These are phyloP conservation scores for Tephrocybe sp. DNA, from an alignment of 768 basidiomycete genomes.

Conservation along the genomic window DNA sequence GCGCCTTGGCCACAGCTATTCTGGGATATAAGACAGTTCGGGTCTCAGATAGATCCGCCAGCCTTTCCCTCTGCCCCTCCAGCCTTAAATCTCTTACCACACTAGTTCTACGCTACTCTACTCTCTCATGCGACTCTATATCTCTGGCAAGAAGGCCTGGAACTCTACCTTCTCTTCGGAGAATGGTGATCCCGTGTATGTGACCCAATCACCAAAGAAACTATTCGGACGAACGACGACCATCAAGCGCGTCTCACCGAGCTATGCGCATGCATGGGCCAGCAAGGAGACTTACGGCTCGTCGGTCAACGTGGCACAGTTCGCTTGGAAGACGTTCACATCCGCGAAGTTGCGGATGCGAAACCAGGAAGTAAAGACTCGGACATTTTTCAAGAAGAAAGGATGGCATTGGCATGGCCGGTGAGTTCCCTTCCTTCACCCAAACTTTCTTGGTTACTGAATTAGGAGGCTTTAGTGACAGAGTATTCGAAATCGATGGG, in stretches of 20 bases:
- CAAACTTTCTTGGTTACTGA: no score
- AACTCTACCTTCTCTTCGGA: slow-evolving; percentile 21
- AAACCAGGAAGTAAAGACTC: slow-evolving; percentile 19
- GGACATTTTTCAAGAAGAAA: slow-evolving; percentile 23
- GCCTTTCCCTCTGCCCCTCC: no score
- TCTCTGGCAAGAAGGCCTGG: slow-evolving; percentile 18
- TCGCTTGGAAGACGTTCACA: slow-evolving; percentile 21
- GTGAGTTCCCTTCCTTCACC: no score
- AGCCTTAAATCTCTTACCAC: no score
- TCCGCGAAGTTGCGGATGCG: slow-evolving; percentile 18
- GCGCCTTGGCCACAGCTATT: slow-evolving; percentile 5
- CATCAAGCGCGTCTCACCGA: slow-evolving; percentile 14
- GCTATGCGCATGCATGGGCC: not conserved
- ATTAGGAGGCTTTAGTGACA: slow-evolving; percentile 18
- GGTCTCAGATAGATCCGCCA: no score
- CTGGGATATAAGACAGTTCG: not conserved
- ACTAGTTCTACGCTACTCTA: no score
- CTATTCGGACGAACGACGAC: slow-evolving; percentile 20
- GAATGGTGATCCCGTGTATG: slow-evolving; percentile 24
- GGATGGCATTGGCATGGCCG: slow-evolving; percentile 21
- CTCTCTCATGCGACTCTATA: slow-evolving; percentile 21
- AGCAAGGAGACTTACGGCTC: not conserved
- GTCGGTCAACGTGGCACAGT: slow-evolving; percentile 20
- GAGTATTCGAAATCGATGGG: slow-evolving; percentile 23
- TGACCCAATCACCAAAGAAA: slow-evolving; percentile 17